Evolutionary conservation across 225 moss, liverwort and hornwort species (phyloP).

Genomic region (Marchantia polymorpha): DNA sequence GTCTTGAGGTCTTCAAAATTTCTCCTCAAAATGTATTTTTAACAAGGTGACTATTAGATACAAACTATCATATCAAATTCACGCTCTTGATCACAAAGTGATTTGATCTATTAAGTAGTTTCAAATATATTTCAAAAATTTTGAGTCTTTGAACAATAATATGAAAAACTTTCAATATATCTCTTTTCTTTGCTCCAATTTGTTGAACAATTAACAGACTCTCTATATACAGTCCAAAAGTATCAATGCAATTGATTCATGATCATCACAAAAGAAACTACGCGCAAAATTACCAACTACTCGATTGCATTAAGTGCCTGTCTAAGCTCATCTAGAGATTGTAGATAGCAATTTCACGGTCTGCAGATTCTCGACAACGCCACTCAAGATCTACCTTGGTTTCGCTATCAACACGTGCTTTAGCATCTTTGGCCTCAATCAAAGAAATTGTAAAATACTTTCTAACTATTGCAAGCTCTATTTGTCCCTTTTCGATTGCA

Average conservation of each 20-base stretch:
- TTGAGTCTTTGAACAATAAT: not conserved
- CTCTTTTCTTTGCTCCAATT: no score
- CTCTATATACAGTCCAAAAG: no score
- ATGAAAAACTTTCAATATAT: no score
- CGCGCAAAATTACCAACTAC: conserved; percentile 62
- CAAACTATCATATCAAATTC: not conserved
- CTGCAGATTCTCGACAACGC: conserved; percentile 82
- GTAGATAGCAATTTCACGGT: conserved; percentile 77
- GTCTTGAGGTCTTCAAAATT: conserved; percentile 92
- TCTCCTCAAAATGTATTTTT: conserved; percentile 69
- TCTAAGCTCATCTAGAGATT: conserved; percentile 86
- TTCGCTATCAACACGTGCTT: conserved; percentile 85
- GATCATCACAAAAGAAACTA: not conserved
- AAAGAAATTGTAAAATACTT: conserved; percentile 75
- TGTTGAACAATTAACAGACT: no score
- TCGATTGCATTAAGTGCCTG: conserved; percentile 87
- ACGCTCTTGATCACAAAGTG: not conserved
- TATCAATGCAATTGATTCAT: not conserved
- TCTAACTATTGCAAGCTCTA: conserved; percentile 73
- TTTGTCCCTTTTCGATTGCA: conserved; percentile 85
- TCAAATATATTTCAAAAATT: not conserved
- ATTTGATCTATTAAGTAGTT: not conserved
- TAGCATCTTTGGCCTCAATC: conserved; percentile 84
- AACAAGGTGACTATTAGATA: conserved; percentile 68
- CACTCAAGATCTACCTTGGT: conserved; percentile 90